Evolutionary conservation across 139 green algal species (phyloP).

Genomic region (Dunaliella sp.): DNA sequence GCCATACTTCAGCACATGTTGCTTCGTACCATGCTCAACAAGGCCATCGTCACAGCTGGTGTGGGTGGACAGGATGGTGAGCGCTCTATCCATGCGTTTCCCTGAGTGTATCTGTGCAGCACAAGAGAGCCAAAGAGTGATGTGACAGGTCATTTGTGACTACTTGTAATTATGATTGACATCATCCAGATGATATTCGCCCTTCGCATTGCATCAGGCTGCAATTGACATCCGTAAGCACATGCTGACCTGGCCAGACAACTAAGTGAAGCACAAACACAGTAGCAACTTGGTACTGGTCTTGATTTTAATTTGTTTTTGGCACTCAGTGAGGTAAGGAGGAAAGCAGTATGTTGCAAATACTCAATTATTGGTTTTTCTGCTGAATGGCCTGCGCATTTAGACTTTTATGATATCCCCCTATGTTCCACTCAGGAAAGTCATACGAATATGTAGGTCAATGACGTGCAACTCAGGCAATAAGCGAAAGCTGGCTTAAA

Average conservation of each 20-base stretch:
- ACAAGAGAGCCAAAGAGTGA: background rate
- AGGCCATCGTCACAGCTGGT: background rate
- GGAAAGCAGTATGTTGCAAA: background rate
- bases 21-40: background rate
- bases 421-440: background rate
- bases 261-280: background rate
- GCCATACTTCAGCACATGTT: too few species aligned
- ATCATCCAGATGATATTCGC: background rate
- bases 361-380: background rate
- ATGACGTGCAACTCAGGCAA: background rate
- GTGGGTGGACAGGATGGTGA: background rate
- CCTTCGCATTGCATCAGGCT: background rate
- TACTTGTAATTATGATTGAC: background rate
- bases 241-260: too few species aligned
- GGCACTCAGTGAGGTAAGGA: background rate
- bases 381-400: too few species aligned
- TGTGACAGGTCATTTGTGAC: background rate
- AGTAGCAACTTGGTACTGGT: background rate
- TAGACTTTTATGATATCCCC: too few species aligned
- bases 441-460: background rate
- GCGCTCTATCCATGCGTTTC: background rate
- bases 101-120: background rate
- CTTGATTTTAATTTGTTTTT: background rate
- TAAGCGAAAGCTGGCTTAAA: too few species aligned
- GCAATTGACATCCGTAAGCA: background rate